Base-by-base conservation (phyloP, 345 rosid species). In the Syzygium aqueum region DNA sequence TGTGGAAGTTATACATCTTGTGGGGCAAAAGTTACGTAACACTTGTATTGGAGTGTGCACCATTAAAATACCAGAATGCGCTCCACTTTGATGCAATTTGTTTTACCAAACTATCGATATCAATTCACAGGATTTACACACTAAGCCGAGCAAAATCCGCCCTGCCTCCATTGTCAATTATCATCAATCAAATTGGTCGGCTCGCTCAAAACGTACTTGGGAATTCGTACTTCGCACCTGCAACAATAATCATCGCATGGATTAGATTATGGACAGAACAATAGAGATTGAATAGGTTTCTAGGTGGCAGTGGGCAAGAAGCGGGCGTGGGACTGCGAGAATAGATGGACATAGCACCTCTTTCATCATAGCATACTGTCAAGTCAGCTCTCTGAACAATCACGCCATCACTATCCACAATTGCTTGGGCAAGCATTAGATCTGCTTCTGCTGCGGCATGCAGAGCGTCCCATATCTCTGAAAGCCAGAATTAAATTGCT, bases 181-280 rank as follows among this genome's bases (percentile, higher is more conserved):
- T 94, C 97, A 33, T 88, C 91, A 88, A 95, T 94, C 91, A 97
- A 89, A 92, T 97, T 97, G 89, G 96, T 93, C 19, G 98, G 99
- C 90, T 96, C 98, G 77, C 98, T 95, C 91, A 96, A 89, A 59
- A 95, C 98, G 89, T 96, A 95, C 93, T 94, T 97, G 49, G 99
- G 99, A 25, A 93, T 88, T 97, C 98, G 90, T 97, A 97, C 88
- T 95, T 97, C 80, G 98, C 97, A 91, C 98, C 99, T 97, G 95
- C 89, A 52, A 85, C 51, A 23, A 80, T 80, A 25, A 49, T 6
- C 67, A 23, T 28, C 5, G 30, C 85, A 82, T 4, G 85, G 8
- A 52, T 25, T n/a, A 6, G 5, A 7, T 82, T 11, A 4, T 11
- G 16, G 65, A 85, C 51, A 84, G 57, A 59, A 46, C 85, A 84